Base-by-base conservation (phyloP, 257 asterid species). In the Verbascum thapsus region DNA sequence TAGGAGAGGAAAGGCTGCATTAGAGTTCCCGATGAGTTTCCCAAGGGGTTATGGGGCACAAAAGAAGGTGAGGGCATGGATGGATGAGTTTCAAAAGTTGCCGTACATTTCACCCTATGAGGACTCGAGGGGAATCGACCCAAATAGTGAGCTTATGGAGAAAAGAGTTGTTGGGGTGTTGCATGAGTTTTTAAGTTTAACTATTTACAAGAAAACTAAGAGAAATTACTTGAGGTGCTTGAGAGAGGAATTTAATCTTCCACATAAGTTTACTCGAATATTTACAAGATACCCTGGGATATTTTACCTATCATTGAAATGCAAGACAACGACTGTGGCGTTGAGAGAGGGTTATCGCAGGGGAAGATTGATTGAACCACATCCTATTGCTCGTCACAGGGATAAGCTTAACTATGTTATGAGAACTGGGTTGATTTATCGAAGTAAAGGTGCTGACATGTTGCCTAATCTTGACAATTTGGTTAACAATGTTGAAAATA, bases 1-100 rank as follows among this genome's bases (percentile, higher is more conserved):
- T 78, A 89, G 75, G 83, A 87, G 83, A 56, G 96, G 97, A 5
- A 85, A 85, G 76, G 83, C 91, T 0, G 90, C 94, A 4, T 70
- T 89, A 63, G 83, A 85, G 72, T 92, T 89, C 58, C 96, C 90
- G 3, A 85, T 92, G 99, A 92, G 91, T 58, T 89, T 87, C 55
- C 99, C 99, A 0, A 85, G 97, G 73, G 95, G 96, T 20, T 92
- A 92, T 43, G 97, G 99, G 45, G 95, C 84, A 0, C 99, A 85
- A 59, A 92, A 87, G 58, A 92, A 87, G 86, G 99, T 92, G 58
- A 87, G 78, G 61, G 90, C 84, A 3, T 92, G 99, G 99, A 92
- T 92, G 97, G 91, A 89, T 19, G 99, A 92, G 62, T 92, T 92
- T 42, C 97, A 92, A 17, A 92, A 92, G 72, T 71, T 92, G 54